Evolutionary conservation across 2,329 filamentous ascomycete species (phyloP), one percentile per base, ranked within the genome.

Genomic region (Peltaster fructicola): DNA sequence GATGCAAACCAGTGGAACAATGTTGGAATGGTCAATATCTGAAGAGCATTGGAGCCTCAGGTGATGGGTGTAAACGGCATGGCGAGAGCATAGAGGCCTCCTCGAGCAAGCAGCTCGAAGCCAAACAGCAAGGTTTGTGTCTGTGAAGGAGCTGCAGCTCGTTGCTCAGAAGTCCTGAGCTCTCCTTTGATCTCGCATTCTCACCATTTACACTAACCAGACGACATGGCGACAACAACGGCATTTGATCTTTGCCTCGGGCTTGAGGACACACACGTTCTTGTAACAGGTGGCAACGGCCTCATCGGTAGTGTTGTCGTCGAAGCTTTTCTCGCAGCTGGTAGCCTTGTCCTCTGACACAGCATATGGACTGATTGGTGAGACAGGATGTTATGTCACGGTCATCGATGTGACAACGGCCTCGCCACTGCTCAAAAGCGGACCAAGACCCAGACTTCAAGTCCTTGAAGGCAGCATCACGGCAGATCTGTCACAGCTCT

Each of bases 341-440:
- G 53, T n/a, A 43, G 48, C 14, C 41, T 44, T 15, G 57, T 61
- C 12, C 53, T n/a, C n/a, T n/a, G n/a, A n/a, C n/a, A n/a, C n/a
- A n/a, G n/a, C n/a, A n/a, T n/a, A n/a, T n/a, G n/a, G n/a, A n/a
- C n/a, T n/a, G n/a, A n/a, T n/a, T n/a, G n/a, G n/a, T n/a, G n/a
- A n/a, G n/a, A n/a, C n/a, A n/a, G n/a, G n/a, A n/a, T n/a, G n/a
- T n/a, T n/a, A 20, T 5, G 19, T 20, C 7, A 20, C 19, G 13
- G 8, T 20, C 19, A 20, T 20, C 19, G 19, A 20, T 7, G 10
- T 20, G 10, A 13, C 19, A 6, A 7, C 19, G 6, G 6, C 19
- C 8, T 11, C 6, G 10, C 19, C 19, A 5, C 13, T 20, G 10
- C 4, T 12, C 5, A 13, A 10, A 7, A 13, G 13, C 6, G 8